These are phyloP conservation scores for Candida pini DNA, from an alignment of 805 yeast genomes.

Conservation along the genomic window DNA sequence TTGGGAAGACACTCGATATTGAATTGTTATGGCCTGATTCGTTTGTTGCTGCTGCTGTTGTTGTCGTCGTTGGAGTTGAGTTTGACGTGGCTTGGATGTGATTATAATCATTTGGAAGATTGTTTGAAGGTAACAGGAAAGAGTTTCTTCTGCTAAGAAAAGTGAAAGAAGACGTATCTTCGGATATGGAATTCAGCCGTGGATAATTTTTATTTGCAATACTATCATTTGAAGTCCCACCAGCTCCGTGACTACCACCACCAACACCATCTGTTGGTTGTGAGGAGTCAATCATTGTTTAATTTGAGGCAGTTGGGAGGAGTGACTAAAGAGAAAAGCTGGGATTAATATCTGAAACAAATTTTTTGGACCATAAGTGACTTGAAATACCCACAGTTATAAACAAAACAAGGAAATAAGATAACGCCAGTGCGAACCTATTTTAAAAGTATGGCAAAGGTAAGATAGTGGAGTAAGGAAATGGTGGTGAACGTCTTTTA, in stretches of 20 bases:
- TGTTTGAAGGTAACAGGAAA: slow-evolving; percentile 17
- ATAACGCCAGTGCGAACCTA: too few relatives aligned
- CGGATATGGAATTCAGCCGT: slow-evolving; percentile 20
- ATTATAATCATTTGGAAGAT: slow-evolving; percentile 11
- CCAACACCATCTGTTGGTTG: slow-evolving; percentile 22
- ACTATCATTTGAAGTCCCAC: slow-evolving; percentile 13
- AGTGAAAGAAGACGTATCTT: slow-evolving; percentile 22
- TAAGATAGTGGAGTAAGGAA: too few relatives aligned
- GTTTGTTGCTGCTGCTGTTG: slow-evolving; percentile 6
- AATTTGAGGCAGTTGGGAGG: too few relatives aligned
- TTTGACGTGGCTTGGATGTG: slow-evolving; percentile 5
- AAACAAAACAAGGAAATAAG: too few relatives aligned
- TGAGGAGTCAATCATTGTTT: slow-evolving; percentile 20
- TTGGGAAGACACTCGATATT: slow-evolving; percentile 17
- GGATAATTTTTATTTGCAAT: slow-evolving; percentile 11
- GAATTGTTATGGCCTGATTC: slow-evolving; percentile 12
- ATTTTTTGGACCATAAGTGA: too few relatives aligned
- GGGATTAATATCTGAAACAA: too few relatives aligned
- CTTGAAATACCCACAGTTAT: too few relatives aligned
- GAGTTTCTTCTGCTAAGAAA: slow-evolving; percentile 23
- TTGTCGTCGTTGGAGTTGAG: too few relatives aligned
- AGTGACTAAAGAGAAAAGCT: too few relatives aligned
- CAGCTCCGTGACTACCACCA: too few relatives aligned
- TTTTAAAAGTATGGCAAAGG: too few relatives aligned
- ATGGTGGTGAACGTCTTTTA: too few relatives aligned